Base-by-base conservation (phyloP, 2,329 filamentous ascomycete genomes). In the Hymenoscyphus scutula region DNA sequence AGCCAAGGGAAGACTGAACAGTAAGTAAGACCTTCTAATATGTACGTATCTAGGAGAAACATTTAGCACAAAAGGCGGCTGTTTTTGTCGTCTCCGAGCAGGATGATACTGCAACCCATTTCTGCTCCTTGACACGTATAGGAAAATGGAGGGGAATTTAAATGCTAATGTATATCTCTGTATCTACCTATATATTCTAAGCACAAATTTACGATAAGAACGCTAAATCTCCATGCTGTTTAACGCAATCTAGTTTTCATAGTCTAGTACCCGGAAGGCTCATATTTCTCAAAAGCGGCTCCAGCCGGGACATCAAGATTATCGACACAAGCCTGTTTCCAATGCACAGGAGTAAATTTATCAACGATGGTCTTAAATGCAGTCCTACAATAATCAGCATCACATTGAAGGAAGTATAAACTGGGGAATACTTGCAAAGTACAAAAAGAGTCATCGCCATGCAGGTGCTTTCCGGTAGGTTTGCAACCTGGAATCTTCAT, bases 291-390 rank as follows among this genome's bases (percentile, higher is more conserved):
- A 41, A 75, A 73, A 1, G 72, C 65, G 5, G 71, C 32, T 34
- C 32, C 32, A 34, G 32, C 63, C 6, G 71, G 64, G 4, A 53
- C 63, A 53, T 84, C 84, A 45, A 89, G 68, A 68, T 88, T 87
- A 61, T 76, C 76, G 48, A 76, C 74, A 71, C 89, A 91, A 59
- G 84, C 85, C 19, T 76, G 73, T 71, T 84, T 85, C 94, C 93
- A 98, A 74, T 92, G 84, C 63, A 79, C 79, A 0, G 95, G 95
- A 1, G 91, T 95, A 73, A 90, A 96, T 71, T 91, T 92, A 77
- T 98, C 94, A 2, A 95, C 92, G 61, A 97, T 91, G 58, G 85
- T 80, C 77, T 98, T 98, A 81, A 99, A 99, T 0, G 94, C 92
- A 62, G 60, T 89, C 86, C 87, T 91, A 64, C 59, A 37, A 10